Base-by-base conservation (phyloP, 2,329 filamentous ascomycete genomes). In the Colletotrichum kahawae region DNA sequence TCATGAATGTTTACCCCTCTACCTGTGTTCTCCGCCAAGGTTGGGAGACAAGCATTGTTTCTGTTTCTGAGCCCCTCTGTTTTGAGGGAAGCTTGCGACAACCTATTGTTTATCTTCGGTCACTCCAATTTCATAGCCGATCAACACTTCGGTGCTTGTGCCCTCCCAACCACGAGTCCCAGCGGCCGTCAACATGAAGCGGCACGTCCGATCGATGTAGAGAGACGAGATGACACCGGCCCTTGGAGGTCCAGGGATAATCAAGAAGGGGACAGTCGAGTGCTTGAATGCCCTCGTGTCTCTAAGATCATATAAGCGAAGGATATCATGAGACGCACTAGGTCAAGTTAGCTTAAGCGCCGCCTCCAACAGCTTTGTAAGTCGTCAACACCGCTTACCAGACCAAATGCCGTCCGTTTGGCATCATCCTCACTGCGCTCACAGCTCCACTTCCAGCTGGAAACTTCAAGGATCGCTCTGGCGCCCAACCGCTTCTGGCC, bases 131-230 rank as follows among this genome's bases (percentile, higher is more conserved):
- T 99, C 97, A 84, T 99, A 99, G 18, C 97, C 97, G 70, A 99
- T 91, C 75, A 99, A 83, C 1, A 97, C 95, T 85, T 99, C 97
- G 0, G 97, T 98, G 43, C 90, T 93, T 24, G 90, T 92, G 2
- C 97, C 97, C 83, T 98, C 97, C 97, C 97, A 99, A 1, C 97
- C 97, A 77, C 97, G 88, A 77, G 97, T 98, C 0, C 97, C 97
- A 6, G 95, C 96, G 1, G 95, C 95, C 3, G 95, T 96, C 38
- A 99, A 90, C 93, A 99, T 96, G 82, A 96, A 98, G 21, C 92
- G 90, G 82, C 95, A 96, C 0, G 95, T 94, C 6, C 94, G 94
- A 82, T 99, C 97, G 62, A 98, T 89, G 80, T 96, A 97, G 12
- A 98, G 86, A 75, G 94, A 92, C 0, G 94, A 95, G 56, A 98